Percentiles rank a stretch among this genome's conserved stretches.
phyloP scores from a whole-genome alignment of 352 stramenopile species.

The Aphanomyces invadans region DNA sequence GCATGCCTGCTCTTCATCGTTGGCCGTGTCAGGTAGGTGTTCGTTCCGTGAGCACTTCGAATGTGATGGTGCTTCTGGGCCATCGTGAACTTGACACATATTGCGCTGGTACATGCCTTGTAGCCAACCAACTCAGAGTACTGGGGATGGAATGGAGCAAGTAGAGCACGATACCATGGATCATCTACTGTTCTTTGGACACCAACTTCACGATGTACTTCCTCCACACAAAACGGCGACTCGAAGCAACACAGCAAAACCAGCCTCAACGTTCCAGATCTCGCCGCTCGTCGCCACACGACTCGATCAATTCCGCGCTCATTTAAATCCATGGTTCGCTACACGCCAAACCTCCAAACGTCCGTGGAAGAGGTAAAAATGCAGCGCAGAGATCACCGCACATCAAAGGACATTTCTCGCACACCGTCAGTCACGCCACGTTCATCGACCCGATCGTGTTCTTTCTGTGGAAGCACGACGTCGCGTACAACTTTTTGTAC shows the following conservation, averaged over 20 bases:
- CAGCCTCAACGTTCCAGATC: neutral
- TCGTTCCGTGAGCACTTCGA: neutral
- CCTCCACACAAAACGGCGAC: neutral
- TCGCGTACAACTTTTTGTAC: slow-evolving; percentile 23
- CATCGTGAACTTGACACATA: neutral
- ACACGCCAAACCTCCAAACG: neutral
- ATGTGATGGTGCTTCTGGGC: neutral
- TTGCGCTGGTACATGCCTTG: neutral
- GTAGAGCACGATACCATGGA: neutral
- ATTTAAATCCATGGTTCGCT: neutral
- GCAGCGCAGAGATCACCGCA: too few species aligned
- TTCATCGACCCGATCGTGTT: slow-evolving; percentile 20
- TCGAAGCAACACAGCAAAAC: neutral
- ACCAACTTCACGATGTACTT: neutral
- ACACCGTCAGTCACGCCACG: slow-evolving; percentile 1
- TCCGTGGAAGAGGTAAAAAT: slow-evolving; percentile 13
- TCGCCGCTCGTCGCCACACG: neutral
- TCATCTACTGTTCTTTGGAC: neutral
- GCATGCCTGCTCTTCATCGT: neutral
- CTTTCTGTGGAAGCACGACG: slow-evolving; percentile 10
- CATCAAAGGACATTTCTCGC: too few species aligned
- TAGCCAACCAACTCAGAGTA: neutral
- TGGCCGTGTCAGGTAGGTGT: neutral
- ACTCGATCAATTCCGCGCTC: neutral
- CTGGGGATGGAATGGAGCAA: neutral